Base-by-base conservation (phyloP, 1,139 yeast genomes). In the Entelexis sorbosivorans region DNA sequence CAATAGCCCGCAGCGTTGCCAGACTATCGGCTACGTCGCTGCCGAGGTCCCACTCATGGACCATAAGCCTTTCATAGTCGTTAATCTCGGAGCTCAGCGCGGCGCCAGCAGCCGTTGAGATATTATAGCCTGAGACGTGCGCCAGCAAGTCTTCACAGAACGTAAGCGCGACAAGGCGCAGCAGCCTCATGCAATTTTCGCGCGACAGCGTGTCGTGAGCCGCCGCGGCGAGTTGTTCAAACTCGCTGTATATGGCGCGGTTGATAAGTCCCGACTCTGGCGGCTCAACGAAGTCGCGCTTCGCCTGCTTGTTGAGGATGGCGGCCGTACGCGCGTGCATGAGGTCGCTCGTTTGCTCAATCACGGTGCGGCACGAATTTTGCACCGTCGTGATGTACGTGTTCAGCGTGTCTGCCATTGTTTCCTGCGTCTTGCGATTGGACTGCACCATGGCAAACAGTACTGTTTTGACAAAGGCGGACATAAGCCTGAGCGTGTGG, bases 71-170 rank as follows among this genome's bases (percentile, higher is more conserved):
- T 63, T 86, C 93, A 63, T 82, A 87, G 35, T 85, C 76, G 44
- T 85, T 82, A 7, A 85, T 79, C 67, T 89, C 97, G 39, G 83
- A 46, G 24, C 95, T 83, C n/a, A 86, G 75, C 17, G 83, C 78
- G 53, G 82, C 74, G 28, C 95, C 96, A 49, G 97, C 97, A 11
- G 81, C 76, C 2, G 88, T 79, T 60, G 79, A 85, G 54, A 88
- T 86, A 35, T 78, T 77, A 63, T 79, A 84, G 61, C 81, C 83
- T 58, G 82, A 81, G 63, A 82, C 81, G 64, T 89, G 96, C 31
- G 75, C 78, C 58, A 87, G 70, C 49, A 89, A 68, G 49, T 78
- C 72, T 43, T 75, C 73, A 60, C 83, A 73, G 47, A 86, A 73
- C 28, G 73, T 74, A 54, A 73, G 67, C 1, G 95, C 94, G 14